Evolutionary conservation across 139 green algal species (phyloP), one percentile per base, ranked within the genome.

Genomic region (Tetradesmus obliquus): DNA sequence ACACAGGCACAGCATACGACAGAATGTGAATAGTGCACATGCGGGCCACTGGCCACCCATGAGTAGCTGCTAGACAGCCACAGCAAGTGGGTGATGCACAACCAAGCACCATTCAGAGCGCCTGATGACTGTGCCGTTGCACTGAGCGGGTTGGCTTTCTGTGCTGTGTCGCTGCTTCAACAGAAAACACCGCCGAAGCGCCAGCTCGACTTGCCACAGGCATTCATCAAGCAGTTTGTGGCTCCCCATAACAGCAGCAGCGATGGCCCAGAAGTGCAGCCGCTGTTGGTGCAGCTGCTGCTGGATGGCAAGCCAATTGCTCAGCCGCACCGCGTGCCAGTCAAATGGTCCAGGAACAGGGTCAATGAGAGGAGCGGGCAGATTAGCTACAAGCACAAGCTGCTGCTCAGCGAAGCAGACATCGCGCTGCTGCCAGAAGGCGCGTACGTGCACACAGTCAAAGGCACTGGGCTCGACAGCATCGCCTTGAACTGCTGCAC

Each of bases 351-450:
- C 12, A 13, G n/a, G 24, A 85, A 85, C 80, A 85, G 45, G 53
- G 24, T 13, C 80, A 57, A 82, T 82, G 15, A 85, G 24, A 20
- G 13, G 45, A 58, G 22, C 13, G 80, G 80, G 2, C 20, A 58
- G 20, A 17, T 85, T n/a, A 85, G 80, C 80, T 85, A 19, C 24
- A 85, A 85, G 80, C 80, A 85, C 20, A 82, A 82, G 32, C 17
- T 85, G 32, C 15, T 51, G 13, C 7, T 57, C 80, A 85, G 45
- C 80, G 24, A 53, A 6, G 22, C 54, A 17, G 80, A 9, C 80
- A 85, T 19, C 51, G 8, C 10, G n/a, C n/a, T 12, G 80, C 80
- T 85, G 19, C 80, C 80, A n/a, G 13, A 17, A n/a, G 4, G 3
- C 9, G 45, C 15, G 24, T 85, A n/a, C 22, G 80, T 85, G 13